phyloP scores from a whole-genome alignment of 192 early-diverging fungal genomes.

The Umbelopsis sp. region DNA sequence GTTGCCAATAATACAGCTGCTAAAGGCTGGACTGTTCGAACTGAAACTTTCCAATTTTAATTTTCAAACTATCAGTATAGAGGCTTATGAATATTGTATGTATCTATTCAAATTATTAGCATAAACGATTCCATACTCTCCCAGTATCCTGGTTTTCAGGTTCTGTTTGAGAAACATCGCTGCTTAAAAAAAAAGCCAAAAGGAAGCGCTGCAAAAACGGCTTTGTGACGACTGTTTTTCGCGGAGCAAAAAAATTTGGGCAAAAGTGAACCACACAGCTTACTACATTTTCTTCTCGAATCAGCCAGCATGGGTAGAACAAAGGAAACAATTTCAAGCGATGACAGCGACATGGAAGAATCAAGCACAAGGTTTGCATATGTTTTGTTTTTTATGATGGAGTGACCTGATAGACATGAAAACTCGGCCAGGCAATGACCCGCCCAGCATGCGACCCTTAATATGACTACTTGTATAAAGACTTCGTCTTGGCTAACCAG shows the following conservation, averaged over 20 bases:
- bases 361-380: background rate
- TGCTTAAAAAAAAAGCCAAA: too few relatives aligned
- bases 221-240: constrained; percentile 11
- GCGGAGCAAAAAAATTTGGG: background rate
- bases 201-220: background rate
- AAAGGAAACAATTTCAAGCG: background rate
- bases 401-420: too few relatives aligned
- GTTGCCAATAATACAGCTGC: constrained; percentile 28
- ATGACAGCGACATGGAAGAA: constrained; percentile 14
- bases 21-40: constrained; percentile 29
- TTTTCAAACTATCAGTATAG: too few relatives aligned
- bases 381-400: background rate
- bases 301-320: background rate
- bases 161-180: too few relatives aligned
- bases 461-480: background rate
- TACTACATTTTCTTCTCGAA: background rate
- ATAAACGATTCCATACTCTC: too few relatives aligned
- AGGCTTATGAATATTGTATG: too few relatives aligned
- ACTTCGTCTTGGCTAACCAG: background rate
- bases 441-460: background rate
- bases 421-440: too few relatives aligned
- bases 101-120: too few relatives aligned
- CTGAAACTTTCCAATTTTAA: constrained; percentile 48
- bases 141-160: too few relatives aligned
- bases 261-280: background rate